phyloP scores from a whole-genome alignment of 2,329 filamentous ascomycete species.

The Hirsutella thompsonii region DNA sequence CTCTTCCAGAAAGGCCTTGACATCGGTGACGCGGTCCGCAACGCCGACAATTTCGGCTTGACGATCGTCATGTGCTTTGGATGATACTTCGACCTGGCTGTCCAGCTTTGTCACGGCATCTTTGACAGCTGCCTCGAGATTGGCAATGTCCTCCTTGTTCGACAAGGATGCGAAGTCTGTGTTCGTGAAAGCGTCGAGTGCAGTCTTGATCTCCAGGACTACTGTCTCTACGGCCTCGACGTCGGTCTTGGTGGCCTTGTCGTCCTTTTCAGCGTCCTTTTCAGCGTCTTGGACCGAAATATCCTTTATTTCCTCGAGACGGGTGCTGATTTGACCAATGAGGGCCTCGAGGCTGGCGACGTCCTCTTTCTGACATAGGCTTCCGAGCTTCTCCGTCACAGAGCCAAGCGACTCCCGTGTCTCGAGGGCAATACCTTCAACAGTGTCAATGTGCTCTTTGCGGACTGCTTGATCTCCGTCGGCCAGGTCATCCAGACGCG shows the following conservation, averaged over 20 bases:
- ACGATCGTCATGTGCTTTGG: slow-evolving; percentile 70
- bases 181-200: slow-evolving; percentile 59
- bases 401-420: slow-evolving; percentile 60
- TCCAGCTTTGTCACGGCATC: slow-evolving; percentile 59
- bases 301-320: slow-evolving; percentile 62
- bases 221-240: slow-evolving; percentile 69
- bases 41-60: slow-evolving; percentile 73
- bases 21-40: slow-evolving; percentile 63
- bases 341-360: slow-evolving; percentile 64
- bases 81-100: slow-evolving; percentile 57
- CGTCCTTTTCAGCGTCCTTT: slow-evolving; percentile 40
- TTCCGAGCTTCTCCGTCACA: slow-evolving; percentile 54
- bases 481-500: slow-evolving; percentile 69
- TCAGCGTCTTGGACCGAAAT: slow-evolving; percentile 21
- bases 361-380: slow-evolving; percentile 65
- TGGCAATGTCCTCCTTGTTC: slow-evolving; percentile 57
- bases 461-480: slow-evolving; percentile 58
- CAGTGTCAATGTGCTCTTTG: slow-evolving; percentile 50
- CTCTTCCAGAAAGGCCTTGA: slow-evolving; percentile 65
- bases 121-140: slow-evolving; percentile 54
- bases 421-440: slow-evolving; percentile 57
- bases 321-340: slow-evolving; percentile 61
- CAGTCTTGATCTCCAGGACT: slow-evolving; percentile 72
- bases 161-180: slow-evolving; percentile 60
- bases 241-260: slow-evolving; percentile 67